Conservation (phyloP, 208 protist species). For the Acanthamoeba royreba region DNA sequence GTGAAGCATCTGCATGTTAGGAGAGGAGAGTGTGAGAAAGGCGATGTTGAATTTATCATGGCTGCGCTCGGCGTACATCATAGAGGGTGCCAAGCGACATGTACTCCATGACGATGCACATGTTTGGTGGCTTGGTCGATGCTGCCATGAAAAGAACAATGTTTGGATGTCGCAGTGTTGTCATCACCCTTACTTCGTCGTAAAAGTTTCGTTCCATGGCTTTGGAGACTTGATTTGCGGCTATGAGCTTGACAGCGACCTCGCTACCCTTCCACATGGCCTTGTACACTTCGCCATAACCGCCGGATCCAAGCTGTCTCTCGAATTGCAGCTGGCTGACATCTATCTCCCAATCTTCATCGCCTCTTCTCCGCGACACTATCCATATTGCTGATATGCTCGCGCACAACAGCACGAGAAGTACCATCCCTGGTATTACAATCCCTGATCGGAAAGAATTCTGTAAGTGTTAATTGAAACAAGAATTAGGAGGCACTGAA, state of each 20-base stretch:
- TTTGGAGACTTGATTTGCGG: neutral
- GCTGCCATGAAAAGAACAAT: neutral
- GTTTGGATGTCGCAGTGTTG: neutral
- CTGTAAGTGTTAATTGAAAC: too few species aligned
- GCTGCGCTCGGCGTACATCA: neutral
- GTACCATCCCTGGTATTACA: too few species aligned
- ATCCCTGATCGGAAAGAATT: too few species aligned
- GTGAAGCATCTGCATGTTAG: neutral
- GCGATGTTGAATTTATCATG: neutral
- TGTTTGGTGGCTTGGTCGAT: neutral
- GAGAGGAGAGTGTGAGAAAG: neutral
- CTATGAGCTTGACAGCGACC: neutral
- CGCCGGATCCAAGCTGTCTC: neutral
- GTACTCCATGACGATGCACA: conserved; percentile 34
- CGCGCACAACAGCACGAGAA: too few species aligned
- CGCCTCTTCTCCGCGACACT: too few species aligned
- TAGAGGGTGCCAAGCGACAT: neutral
- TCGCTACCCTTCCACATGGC: neutral
- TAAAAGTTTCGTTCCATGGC: neutral
- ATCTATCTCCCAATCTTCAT: neutral
- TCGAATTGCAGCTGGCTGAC: neutral
- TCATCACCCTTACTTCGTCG: neutral
- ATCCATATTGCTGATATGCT: too few species aligned
- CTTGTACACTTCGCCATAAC: neutral
- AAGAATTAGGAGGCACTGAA: too few species aligned